Base-by-base conservation (phyloP, 345 rosid genomes). In the Salix dunnii region DNA sequence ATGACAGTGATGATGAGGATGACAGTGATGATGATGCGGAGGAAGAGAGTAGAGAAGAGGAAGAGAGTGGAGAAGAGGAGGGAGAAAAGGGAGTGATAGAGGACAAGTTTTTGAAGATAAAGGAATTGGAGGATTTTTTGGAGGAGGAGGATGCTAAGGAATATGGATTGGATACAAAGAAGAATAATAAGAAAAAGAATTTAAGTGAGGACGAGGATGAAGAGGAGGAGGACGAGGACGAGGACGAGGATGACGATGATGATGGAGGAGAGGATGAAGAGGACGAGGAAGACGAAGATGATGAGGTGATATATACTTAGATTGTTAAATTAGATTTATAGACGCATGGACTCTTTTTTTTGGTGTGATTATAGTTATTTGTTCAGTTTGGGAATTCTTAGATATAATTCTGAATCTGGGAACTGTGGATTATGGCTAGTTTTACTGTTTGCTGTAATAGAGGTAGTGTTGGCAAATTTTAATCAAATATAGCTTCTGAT, bases 91-190 rank as follows among this genome's bases (percentile, higher is more conserved):
- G 79, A 49, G 97, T 91, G 78, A 82, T 91, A 74, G 98, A 94
- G 80, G 98, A 94, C 77, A 84, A 84, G 42, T 92, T 91, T 87
- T 89, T 94, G 82, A 92, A 91, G 85, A 84, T 91, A 12, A 90
- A 88, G 42, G 97, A 91, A 16, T 82, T 94, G 90, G 88, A 90
- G 81, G 84, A 88, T 60, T 91, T 88, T 72, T 60, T 92, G 73
- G 89, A 91, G 81, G 89, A 91, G 18, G 97, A 88, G 77, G 97
- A 93, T 75, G 94, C 96, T 17, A 82, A 85, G 76, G 96, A 93
- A 78, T 90, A 89, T 84, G 98, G 97, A 14, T 77, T 69, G 20
- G 89, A 83, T 78, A 35, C 55, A 62, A 80, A 77, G 38, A 90
- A 85, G 61, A 88, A 85, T 74, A 82, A 77, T 30, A 65, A 71